These are phyloP conservation scores for Amanita pseudoporphyria DNA, from an alignment of 768 basidiomycete genomes.

Conservation along the genomic window DNA sequence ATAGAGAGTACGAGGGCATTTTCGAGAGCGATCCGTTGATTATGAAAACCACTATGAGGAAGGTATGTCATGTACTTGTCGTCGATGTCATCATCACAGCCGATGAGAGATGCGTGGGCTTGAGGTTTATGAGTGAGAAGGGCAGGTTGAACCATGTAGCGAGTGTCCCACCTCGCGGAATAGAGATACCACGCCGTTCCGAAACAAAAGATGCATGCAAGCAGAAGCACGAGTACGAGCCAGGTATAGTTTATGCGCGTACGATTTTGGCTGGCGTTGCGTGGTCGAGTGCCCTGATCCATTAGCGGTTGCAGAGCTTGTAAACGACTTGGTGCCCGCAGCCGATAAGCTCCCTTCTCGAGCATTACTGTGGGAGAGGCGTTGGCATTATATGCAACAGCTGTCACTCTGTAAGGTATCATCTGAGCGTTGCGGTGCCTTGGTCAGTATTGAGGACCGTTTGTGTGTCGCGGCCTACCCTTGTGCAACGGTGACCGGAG, in stretches of 20 bases:
- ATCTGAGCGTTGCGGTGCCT: constrained; percentile 13
- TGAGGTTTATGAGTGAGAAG: constrained; percentile 22
- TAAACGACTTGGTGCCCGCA: constrained; percentile 33
- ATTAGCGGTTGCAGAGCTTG: constrained; percentile 10
- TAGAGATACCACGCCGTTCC: constrained; percentile 55
- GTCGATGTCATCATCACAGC: constrained; percentile 12
- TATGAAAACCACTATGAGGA: constrained; percentile 80
- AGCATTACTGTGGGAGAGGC: constrained; percentile 55
- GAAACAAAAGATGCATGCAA: constrained; percentile 45
- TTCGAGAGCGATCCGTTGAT: constrained; percentile 80
- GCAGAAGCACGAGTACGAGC: constrained; percentile 35
- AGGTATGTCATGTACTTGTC: constrained; percentile 61
- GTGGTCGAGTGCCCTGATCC: constrained; percentile 9
- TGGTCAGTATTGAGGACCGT: neutral
- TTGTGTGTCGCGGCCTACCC: neutral
- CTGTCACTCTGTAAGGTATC: constrained; percentile 19
- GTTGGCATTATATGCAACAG: constrained; percentile 17
- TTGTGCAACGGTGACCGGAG: neutral
- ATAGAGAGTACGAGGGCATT: constrained; percentile 70
- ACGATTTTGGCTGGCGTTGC: constrained; percentile 10
- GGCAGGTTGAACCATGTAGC: constrained; percentile 10
- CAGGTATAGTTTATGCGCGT: constrained; percentile 24
- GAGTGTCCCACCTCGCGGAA: constrained; percentile 45
- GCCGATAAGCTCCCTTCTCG: constrained; percentile 58
- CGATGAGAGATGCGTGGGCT: constrained; percentile 15